Percentiles rank a stretch among this genome's conserved stretches.
These are phyloP conservation scores for Colletotrichum lentis DNA, from an alignment of 2,329 filamentous ascomycete genomes.

Conservation along the genomic window DNA sequence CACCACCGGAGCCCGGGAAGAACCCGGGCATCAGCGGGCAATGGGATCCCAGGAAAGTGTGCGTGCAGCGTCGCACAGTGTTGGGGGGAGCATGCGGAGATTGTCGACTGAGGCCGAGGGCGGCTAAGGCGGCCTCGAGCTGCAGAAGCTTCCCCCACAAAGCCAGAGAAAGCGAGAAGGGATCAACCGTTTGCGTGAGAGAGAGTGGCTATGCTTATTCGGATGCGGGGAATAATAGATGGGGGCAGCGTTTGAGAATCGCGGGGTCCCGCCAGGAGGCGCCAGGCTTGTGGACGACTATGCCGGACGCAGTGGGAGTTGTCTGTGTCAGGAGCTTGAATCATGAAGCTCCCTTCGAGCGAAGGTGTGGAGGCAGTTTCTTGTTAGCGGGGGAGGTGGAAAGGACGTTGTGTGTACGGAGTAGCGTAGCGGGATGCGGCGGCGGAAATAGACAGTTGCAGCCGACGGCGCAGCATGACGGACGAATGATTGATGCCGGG, in stretches of 20 bases:
- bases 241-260: slow-evolving; percentile 31
- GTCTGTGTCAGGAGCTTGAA: slow-evolving; percentile 21
- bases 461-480: slow-evolving; percentile 8
- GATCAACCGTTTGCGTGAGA: slow-evolving; percentile 22
- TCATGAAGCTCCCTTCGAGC: slow-evolving; percentile 35
- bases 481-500: slow-evolving; percentile 3
- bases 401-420: neutral
- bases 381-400: slow-evolving; percentile 16
- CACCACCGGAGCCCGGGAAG: slow-evolving; percentile 23
- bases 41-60: slow-evolving; percentile 1
- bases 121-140: slow-evolving; percentile 9
- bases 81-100: neutral
- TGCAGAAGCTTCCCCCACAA: slow-evolving; percentile 31
- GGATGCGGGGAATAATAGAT: slow-evolving; percentile 24
- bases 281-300: slow-evolving; percentile 14
- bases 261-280: slow-evolving; percentile 27
- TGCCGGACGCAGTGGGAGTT: slow-evolving; percentile 19
- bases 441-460: slow-evolving; percentile 10
- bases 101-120: slow-evolving; percentile 16
- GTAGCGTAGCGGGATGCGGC: neutral
- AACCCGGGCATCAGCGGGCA: slow-evolving; percentile 18
- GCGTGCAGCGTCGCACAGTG: slow-evolving; percentile 17
- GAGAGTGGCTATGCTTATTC: slow-evolving; percentile 22
- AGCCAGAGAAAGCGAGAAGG: neutral
- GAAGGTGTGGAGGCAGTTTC: slow-evolving; percentile 30